These are phyloP conservation scores for Botryotinia globosa DNA, from an alignment of 2,329 filamentous ascomycete genomes.

Conservation along the genomic window DNA sequence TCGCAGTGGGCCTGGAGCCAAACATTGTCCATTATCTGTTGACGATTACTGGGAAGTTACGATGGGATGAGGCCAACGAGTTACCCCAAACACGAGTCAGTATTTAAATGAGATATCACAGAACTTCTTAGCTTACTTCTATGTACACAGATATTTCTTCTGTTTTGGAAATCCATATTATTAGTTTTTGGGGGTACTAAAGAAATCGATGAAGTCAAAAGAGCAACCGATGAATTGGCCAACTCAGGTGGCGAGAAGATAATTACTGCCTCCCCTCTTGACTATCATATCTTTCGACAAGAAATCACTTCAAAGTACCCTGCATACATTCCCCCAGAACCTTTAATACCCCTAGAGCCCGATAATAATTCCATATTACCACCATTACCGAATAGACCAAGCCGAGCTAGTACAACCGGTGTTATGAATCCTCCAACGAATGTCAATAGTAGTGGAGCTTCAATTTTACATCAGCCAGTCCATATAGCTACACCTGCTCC, in stretches of 20 bases:
- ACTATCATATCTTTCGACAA: slow-evolving; percentile 94
- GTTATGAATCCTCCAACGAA: slow-evolving; percentile 57
- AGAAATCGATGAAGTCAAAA: slow-evolving; percentile 72
- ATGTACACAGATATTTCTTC: slow-evolving; percentile 61
- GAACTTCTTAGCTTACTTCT: slow-evolving; percentile 28
- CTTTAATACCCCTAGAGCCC: slow-evolving; percentile 78
- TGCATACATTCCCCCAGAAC: slow-evolving; percentile 85
- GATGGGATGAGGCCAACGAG: slow-evolving; percentile 68
- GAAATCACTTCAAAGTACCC: slow-evolving; percentile 98
- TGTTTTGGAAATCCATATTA: slow-evolving; percentile 90
- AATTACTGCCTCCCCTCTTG: slow-evolving; percentile 88
- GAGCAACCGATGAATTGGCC: slow-evolving; percentile 58
- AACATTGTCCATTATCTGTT: slow-evolving; percentile 70
- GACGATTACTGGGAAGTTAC: slow-evolving; percentile 62
- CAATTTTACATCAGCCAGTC: slow-evolving; percentile 91
- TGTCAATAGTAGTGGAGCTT: slow-evolving; percentile 58
- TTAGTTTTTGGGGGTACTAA: slow-evolving; percentile 78
- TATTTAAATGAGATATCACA: slow-evolving; percentile 31
- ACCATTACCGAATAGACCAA: slow-evolving; percentile 72
- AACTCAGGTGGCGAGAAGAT: slow-evolving; percentile 55
- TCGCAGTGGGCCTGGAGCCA: slow-evolving; percentile 55
- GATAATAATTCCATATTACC: slow-evolving; percentile 91
- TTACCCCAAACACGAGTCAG: slow-evolving; percentile 62
- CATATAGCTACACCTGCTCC: slow-evolving; percentile 98
- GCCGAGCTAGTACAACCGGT: slow-evolving; percentile 58